Base-by-base conservation (phyloP, 495 filamentous ascomycete genomes). In the Penicillium flavigenum region DNA sequence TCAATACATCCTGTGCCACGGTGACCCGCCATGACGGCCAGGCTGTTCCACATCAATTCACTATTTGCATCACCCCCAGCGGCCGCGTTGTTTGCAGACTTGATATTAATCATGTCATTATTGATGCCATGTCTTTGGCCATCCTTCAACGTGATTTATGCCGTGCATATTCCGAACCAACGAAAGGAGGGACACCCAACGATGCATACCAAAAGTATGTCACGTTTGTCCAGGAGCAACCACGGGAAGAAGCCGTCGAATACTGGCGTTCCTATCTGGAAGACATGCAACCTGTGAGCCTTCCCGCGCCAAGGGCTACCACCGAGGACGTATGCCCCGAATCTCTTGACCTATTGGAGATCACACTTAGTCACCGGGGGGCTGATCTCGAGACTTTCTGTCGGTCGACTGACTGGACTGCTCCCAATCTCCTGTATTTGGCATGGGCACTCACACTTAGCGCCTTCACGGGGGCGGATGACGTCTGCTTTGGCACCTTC, bases 181-280 rank as follows among this genome's bases (percentile, higher is more conserved):
- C 26, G 26, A 27, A 8, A 7, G 26, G 26, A 27, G 26, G 26
- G 26, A 43, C 20, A 20, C 3, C 41, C 41, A 43, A n/a, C 17
- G 38, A 44, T 44, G 47, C 54, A 8, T 52, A 59, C 22, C 39
- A 26, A 29, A 16, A 46, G n/a, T 81, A 80, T 56, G 72, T 80
- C 51, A 50, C 56, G 19, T 76, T 74, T 51, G 50, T 79, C 12
- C 59, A 63, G 22, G 51, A 47, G 22, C 60, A 63, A 6, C 65
- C 72, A 22, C 58, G 54, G 4, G 57, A 66, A 27, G 68, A 65
- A 20, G 72, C 69, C 19, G 62, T 64, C 29, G 48, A 69, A 6
- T 81, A 76, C 61, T 82, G 78, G 78, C 70, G 69, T 53, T 57
- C 63, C 1, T 74, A 78, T 61, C 65, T 82, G 26, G 41, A 58